These are phyloP conservation scores for Lactifluus hygrophoroides DNA, from an alignment of 768 basidiomycete species.

Conservation along the genomic window DNA sequence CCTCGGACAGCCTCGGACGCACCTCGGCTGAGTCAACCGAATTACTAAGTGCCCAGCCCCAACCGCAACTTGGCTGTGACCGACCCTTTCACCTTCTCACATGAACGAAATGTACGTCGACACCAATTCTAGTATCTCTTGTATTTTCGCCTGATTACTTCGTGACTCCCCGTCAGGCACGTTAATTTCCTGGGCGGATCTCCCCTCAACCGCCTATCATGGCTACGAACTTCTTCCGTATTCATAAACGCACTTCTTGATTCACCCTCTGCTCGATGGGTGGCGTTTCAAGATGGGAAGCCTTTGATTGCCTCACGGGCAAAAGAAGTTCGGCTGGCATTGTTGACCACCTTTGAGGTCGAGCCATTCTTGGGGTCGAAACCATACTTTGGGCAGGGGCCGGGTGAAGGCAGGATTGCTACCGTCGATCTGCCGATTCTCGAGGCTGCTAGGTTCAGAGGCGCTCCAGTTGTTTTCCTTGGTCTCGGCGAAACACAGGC, in stretches of 20 bases:
- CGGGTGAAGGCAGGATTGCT: constrained; percentile 32
- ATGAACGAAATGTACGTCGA: constrained; percentile 18
- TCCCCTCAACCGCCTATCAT: constrained; percentile 72
- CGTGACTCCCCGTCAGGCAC: constrained; percentile 27
- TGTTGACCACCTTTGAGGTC: constrained; percentile 54
- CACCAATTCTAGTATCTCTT: constrained; percentile 3
- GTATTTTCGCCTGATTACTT: constrained; percentile 6
- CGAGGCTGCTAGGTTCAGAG: constrained; percentile 53
- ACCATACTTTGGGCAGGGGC: constrained; percentile 66
- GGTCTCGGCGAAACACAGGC: constrained; percentile 57
- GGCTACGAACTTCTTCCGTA: constrained; percentile 63
- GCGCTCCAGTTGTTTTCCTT: constrained; percentile 64
- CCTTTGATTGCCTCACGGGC: constrained; percentile 45
- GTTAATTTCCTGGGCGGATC: constrained; percentile 52
- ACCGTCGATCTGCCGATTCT: constrained; percentile 27
- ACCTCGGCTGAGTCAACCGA: not conserved
- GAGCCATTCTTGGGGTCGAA: constrained; percentile 53
- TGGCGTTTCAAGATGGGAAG: constrained; percentile 66
- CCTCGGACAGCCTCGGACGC: not conserved
- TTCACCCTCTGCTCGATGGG: constrained; percentile 59
- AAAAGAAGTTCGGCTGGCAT: constrained; percentile 36
- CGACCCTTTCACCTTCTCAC: not conserved
- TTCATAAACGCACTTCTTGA: constrained; percentile 68
- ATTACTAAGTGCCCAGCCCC: no score
- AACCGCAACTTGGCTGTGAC: not conserved